A percentile compares a stretch with the other conserved stretches of the same genome.
These are phyloP conservation scores for Singerocomus inundabilis DNA, from an alignment of 1,284 basidiomycete species.

Conservation along the genomic window DNA sequence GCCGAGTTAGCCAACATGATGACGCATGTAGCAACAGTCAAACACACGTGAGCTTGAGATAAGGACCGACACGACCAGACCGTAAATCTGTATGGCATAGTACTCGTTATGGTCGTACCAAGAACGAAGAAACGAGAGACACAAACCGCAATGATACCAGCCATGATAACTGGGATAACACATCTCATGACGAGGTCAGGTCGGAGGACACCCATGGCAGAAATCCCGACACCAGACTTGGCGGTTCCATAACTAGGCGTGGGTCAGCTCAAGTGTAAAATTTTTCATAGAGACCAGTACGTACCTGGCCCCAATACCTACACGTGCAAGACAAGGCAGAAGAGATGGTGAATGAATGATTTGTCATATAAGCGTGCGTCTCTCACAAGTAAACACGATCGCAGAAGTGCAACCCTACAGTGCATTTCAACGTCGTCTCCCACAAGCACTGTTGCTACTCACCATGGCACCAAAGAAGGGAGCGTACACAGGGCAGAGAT, in stretches of 20 bases:
- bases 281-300: not conserved
- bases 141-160: slow-evolving; percentile 94
- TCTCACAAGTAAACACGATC: slow-evolving; percentile 97
- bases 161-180: slow-evolving; percentile 98
- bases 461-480: slow-evolving; percentile 98
- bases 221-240: slow-evolving; percentile 99
- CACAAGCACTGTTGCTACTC: slow-evolving; percentile 32
- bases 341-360: not conserved
- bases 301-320: slow-evolving; percentile 35
- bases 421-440: slow-evolving; percentile 9
- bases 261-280: slow-evolving; percentile 3
- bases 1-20: slow-evolving; percentile 35
- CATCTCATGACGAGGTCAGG: slow-evolving; percentile 96
- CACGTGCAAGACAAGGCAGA: not conserved
- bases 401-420: slow-evolving; percentile 89
- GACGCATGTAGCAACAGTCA: not conserved
- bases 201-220: slow-evolving; percentile 95
- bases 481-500: slow-evolving; percentile 91
- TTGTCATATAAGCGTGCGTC: not conserved
- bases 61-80: slow-evolving; percentile 89
- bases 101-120: not conserved
- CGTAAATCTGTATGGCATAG: slow-evolving; percentile 59
- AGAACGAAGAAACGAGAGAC: not conserved
- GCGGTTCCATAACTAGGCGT: slow-evolving; percentile 83
- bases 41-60: slow-evolving; percentile 76